A percentile compares a stretch with the other conserved stretches of the same genome.
Evolutionary conservation across 2,329 filamentous ascomycete genomes (phyloP).

Genomic region (Xylaria sp.): DNA sequence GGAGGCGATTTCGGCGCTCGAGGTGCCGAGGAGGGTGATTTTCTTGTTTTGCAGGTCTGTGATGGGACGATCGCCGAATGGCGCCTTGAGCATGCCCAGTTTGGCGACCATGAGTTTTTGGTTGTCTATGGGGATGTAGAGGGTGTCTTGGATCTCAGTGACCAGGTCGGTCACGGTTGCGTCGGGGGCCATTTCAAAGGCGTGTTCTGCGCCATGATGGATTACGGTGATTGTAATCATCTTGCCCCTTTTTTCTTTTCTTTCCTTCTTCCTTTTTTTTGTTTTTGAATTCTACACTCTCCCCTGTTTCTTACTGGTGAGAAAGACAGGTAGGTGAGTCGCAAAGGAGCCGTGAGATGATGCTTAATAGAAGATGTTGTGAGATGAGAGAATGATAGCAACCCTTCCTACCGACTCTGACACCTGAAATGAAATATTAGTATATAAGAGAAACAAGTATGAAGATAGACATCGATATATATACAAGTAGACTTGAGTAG

Average conservation of each 20-base stretch:
- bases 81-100: constrained; percentile 57
- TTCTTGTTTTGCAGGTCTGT: constrained; percentile 50
- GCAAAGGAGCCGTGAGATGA: no score
- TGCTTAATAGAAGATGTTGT: no score
- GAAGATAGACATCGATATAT: not conserved
- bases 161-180: constrained; percentile 56
- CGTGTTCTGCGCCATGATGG: constrained; percentile 43
- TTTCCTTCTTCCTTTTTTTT: not conserved
- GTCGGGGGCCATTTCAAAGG: constrained; percentile 39
- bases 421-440: not conserved
- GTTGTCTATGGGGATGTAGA: constrained; percentile 56
- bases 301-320: not conserved
- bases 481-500: not conserved
- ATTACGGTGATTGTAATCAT: constrained; percentile 41
- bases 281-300: no score
- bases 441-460: not conserved
- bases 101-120: constrained; percentile 67
- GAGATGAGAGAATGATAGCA: no score
- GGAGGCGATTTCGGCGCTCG: constrained; percentile 52
- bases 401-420: not conserved
- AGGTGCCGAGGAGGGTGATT: constrained; percentile 61
- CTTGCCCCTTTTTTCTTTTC: constrained; percentile 6
- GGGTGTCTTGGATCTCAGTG: constrained; percentile 46
- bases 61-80: constrained; percentile 53
- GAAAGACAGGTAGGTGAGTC: not conserved